These are phyloP conservation scores for Heliamphora pulchella DNA, from an alignment of 179 eudicot genomes.

Conservation along the genomic window DNA sequence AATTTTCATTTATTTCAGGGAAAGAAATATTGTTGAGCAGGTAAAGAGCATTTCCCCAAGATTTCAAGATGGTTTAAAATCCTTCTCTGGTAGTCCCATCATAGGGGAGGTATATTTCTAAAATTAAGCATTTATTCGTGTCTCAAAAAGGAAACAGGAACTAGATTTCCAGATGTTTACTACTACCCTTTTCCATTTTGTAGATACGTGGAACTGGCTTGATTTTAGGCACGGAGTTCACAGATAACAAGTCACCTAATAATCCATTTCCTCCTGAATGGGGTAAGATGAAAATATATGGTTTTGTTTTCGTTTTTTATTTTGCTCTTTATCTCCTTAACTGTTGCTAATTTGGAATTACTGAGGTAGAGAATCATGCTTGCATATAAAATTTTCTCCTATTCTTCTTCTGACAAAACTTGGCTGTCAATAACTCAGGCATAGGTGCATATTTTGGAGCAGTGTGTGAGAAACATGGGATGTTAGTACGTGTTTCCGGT, in stretches of 20 bases:
- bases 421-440: slow-evolving; percentile 33
- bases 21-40: slow-evolving; percentile 67
- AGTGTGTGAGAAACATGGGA: slow-evolving; percentile 75
- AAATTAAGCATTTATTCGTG: background rate
- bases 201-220: slow-evolving; percentile 93
- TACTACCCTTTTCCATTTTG: slow-evolving; percentile 7
- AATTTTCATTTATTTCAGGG: slow-evolving; percentile 41
- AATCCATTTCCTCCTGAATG: slow-evolving; percentile 84
- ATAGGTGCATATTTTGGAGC: slow-evolving; percentile 82
- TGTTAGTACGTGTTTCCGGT: slow-evolving; percentile 87
- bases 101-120: slow-evolving; percentile 71
- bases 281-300: slow-evolving; percentile 38
- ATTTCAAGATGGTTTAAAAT: slow-evolving; percentile 81
- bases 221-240: slow-evolving; percentile 76
- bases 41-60: slow-evolving; percentile 61
- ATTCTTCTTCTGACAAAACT: background rate
- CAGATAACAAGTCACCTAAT: slow-evolving; percentile 82
- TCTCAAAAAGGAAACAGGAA: background rate
- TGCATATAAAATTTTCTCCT: background rate
- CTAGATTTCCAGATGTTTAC: slow-evolving; percentile 1
- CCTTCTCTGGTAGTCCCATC: slow-evolving; percentile 79
- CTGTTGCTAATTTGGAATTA: background rate
- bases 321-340: background rate
- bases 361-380: background rate
- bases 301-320: background rate